phyloP scores from a whole-genome alignment of 1,139 yeast genomes.

The Pneumocystis wakefieldiae region DNA sequence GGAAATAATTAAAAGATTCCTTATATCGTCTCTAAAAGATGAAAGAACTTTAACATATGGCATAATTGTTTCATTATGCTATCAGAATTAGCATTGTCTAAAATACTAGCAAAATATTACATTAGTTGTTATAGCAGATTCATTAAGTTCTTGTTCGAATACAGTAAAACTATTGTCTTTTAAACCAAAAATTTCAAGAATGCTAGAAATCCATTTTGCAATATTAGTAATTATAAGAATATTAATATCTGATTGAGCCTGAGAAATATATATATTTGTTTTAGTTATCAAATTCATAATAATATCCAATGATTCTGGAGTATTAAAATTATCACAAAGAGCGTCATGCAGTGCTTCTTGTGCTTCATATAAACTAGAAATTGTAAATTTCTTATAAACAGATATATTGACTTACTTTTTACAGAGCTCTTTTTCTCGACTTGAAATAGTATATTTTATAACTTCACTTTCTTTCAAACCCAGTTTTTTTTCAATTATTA shows the following conservation, averaged over 20 bases:
- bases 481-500: conserved; percentile 42
- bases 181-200: conserved; percentile 61
- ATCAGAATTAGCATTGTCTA: neutral
- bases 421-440: conserved; percentile 32
- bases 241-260: conserved; percentile 35
- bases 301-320: conserved; percentile 55
- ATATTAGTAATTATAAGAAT: conserved; percentile 48
- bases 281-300: conserved; percentile 55
- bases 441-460: conserved; percentile 41
- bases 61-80: conserved; percentile 41
- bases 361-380: conserved; percentile 34
- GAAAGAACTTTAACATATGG: conserved; percentile 73
- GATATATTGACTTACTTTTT: neutral
- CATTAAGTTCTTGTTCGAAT: conserved; percentile 52
- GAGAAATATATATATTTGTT: conserved; percentile 54
- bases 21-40: conserved; percentile 64
- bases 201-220: conserved; percentile 56
- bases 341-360: conserved; percentile 58
- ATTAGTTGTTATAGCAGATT: conserved; percentile 8
- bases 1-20: conserved; percentile 39
- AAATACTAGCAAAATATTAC: conserved; percentile 29
- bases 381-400: conserved; percentile 24
- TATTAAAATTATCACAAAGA: conserved; percentile 74
- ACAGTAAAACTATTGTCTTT: conserved; percentile 42
- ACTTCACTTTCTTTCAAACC: conserved; percentile 29